phyloP scores from a whole-genome alignment of 2,329 filamentous ascomycete species.

The Xylariomycetidae sp. region DNA sequence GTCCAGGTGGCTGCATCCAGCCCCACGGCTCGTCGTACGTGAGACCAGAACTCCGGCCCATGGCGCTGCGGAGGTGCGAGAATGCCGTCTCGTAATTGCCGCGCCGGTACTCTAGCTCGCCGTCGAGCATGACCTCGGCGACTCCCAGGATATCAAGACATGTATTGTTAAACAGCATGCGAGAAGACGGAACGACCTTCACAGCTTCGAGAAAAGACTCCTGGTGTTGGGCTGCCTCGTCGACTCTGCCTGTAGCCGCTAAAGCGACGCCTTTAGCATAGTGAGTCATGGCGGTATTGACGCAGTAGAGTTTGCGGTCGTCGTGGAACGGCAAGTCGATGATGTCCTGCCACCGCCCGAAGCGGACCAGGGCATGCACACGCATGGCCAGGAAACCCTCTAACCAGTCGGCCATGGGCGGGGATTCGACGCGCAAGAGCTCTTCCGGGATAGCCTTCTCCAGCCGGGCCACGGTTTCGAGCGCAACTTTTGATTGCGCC shows the following conservation, averaged over 20 bases:
- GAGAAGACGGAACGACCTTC: constrained; percentile 48
- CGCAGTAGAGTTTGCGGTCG: constrained; percentile 60
- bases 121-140: constrained; percentile 63
- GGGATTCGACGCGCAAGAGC: constrained; percentile 58
- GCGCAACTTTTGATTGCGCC: constrained; percentile 56
- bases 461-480: constrained; percentile 56
- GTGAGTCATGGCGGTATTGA: constrained; percentile 62
- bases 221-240: constrained; percentile 49
- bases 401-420: constrained; percentile 76
- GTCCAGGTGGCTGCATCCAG: constrained; percentile 72
- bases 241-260: constrained; percentile 52
- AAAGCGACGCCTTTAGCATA: constrained; percentile 66
- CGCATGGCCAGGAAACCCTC: constrained; percentile 66
- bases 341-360: constrained; percentile 67
- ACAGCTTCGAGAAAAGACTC: constrained; percentile 47
- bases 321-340: constrained; percentile 50
- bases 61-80: constrained; percentile 49
- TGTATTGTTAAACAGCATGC: constrained; percentile 66
- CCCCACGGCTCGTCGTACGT: constrained; percentile 74
- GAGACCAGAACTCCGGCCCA: constrained; percentile 56
- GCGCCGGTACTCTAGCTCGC: constrained; percentile 67
- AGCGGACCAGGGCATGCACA: constrained; percentile 67
- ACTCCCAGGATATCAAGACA: constrained; percentile 60
- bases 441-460: constrained; percentile 60
- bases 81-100: constrained; percentile 57